Base-by-base conservation (phyloP, 1,284 basidiomycete genomes). In the Leccinum subspadiceum region DNA sequence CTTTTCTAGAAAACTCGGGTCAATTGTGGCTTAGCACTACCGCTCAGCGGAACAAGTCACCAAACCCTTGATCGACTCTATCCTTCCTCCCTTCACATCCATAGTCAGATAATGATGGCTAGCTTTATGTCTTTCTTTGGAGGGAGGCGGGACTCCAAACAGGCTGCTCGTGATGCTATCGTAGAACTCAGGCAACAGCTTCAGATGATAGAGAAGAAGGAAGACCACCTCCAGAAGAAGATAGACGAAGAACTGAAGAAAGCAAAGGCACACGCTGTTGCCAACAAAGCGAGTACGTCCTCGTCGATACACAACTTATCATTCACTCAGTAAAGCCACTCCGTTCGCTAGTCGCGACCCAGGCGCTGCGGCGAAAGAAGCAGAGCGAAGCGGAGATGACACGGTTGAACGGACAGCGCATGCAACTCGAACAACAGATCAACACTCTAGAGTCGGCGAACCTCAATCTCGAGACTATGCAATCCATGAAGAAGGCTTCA, bases 201-300 rank as follows among this genome's bases (percentile, higher is more conserved):
- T 64, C 86, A 96, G 76, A 92, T 98, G 87, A 89, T 99, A 67
- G 95, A 98, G 84, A 99, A 98, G 93, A 98, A 98, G 82, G 97
- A 99, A 80, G 96, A 98, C 77, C 84, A 93, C 77, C 80, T 98
- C 65, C 89, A 92, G 81, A 95, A 93, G 84, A 96, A 97, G 88
- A 94, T 99, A 68, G 94, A 97, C 48, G 95, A 98, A 64, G 96
- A 98, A 74, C 70, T 87, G 69, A 88, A 87, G 81, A 97, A 95
- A 79, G 97, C 97, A 26, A 91, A 86, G 75, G 87, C 90, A 22
- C 96, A 98, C 75, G 96, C 94, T 35, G 93, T 97, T 22, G 22
- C 89, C 53, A 99, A 99, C 77, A 98, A 98, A 82, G 77, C 88
- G 71, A 87, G 96, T 98, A 76, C 73, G 93, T 80, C 26, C 20